Conservation (phyloP, 768 basidiomycete species). For the Russula ochroleuca region DNA sequence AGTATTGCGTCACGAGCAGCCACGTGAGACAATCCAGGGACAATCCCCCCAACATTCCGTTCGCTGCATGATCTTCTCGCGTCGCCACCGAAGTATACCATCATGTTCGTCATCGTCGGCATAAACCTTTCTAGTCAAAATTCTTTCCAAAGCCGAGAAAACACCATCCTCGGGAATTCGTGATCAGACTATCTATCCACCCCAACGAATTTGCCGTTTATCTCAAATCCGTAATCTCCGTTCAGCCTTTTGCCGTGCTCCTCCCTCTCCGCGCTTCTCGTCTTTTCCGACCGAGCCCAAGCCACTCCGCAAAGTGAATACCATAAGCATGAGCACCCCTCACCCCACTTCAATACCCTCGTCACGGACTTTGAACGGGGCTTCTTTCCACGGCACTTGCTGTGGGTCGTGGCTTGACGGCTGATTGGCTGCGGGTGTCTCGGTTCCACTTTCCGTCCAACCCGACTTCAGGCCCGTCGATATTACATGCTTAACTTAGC, state of each 20-base stretch:
- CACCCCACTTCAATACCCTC: background rate
- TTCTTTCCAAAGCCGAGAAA: background rate
- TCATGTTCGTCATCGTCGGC: background rate
- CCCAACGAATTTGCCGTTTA: background rate
- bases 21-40: too few relatives aligned
- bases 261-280: background rate
- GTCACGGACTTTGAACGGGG: slow-evolving; percentile 8
- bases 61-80: background rate
- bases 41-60: background rate
- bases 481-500: background rate
- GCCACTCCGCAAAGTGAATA: background rate
- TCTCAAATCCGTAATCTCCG: too few relatives aligned
- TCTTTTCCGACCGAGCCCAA: background rate
- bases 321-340: background rate
- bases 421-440: background rate
- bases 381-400: background rate
- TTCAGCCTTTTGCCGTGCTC: background rate
- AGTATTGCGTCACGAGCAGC: too few relatives aligned
- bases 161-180: background rate
- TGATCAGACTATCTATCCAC: too few relatives aligned
- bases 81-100: background rate
- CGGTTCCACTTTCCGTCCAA: background rate
- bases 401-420: slow-evolving; percentile 7
- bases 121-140: background rate
- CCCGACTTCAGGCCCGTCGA: background rate